Percentiles rank a stretch among this genome's conserved stretches.
Evolutionary conservation across 306 rosid genomes (phyloP).

Genomic region (Oemleria cerasiformis): DNA sequence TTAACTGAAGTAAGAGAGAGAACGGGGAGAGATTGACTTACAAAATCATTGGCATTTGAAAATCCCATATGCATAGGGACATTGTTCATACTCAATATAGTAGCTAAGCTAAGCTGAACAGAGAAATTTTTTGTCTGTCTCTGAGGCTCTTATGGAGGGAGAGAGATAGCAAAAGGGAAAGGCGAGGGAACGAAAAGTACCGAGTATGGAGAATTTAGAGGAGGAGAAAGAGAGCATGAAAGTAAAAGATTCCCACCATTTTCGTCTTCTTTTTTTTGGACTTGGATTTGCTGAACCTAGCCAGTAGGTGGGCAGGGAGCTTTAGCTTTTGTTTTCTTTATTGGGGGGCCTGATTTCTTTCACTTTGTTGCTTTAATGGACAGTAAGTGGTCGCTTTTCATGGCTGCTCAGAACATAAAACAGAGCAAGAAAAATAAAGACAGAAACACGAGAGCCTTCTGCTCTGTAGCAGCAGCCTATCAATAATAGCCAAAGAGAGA

Average conservation of each 20-base stretch:
- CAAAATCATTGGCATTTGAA: conserved; percentile 54
- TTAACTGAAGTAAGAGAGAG: not conserved
- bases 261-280: conserved; percentile 27
- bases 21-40: conserved; percentile 28
- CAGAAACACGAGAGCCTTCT: too few species aligned
- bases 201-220: conserved; percentile 25
- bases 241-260: conserved; percentile 61
- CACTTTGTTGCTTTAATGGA: conserved; percentile 43
- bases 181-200: not conserved
- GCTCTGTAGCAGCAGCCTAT: too few species aligned
- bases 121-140: conserved; percentile 42
- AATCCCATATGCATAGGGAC: conserved; percentile 46
- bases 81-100: conserved; percentile 22
- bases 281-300: conserved; percentile 20
- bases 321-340: conserved; percentile 43
- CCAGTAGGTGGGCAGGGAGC: not conserved
- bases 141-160: conserved; percentile 14
- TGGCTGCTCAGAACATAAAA: conserved; percentile 34
- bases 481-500: too few species aligned
- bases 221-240: conserved; percentile 33
- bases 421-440: not conserved
- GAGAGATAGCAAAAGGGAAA: not conserved
- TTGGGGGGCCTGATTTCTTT: conserved; percentile 40
- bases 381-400: conserved; percentile 28
- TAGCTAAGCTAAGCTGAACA: conserved; percentile 31